Percentiles rank a stretch among this genome's conserved stretches.
Conservation (phyloP, 805 yeast genomes). For the Kluyveromyces wickerhamii region DNA sequence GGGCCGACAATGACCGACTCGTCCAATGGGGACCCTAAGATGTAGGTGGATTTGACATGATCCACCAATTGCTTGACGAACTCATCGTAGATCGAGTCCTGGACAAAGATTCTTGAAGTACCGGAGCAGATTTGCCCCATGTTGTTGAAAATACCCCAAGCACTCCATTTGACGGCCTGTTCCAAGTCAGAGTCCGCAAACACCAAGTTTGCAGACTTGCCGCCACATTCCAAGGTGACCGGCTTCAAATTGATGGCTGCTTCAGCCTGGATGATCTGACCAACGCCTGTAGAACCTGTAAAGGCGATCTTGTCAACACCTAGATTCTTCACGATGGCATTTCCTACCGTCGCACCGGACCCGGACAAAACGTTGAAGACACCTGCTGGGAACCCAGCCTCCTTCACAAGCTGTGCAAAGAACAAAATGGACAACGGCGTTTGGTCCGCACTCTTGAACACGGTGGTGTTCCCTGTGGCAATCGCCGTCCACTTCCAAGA, state of each 20-base stretch:
- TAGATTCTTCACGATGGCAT: slow-evolving; percentile 38
- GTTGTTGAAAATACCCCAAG: slow-evolving; percentile 49
- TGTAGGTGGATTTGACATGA: slow-evolving; percentile 31
- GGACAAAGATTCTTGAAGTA: slow-evolving; percentile 51
- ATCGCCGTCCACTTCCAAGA: slow-evolving; percentile 43
- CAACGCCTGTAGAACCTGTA: slow-evolving; percentile 47
- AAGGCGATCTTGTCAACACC: slow-evolving; percentile 45
- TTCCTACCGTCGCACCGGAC: slow-evolving; percentile 38
- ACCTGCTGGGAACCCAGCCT: slow-evolving; percentile 44
- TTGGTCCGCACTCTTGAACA: slow-evolving; percentile 42
- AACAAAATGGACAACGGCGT: slow-evolving; percentile 42
- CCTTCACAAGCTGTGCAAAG: slow-evolving; percentile 36
- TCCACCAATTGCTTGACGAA: slow-evolving; percentile 35
- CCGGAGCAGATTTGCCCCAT: slow-evolving; percentile 62
- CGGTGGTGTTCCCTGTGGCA: slow-evolving; percentile 41
- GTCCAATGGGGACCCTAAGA: slow-evolving; percentile 40
- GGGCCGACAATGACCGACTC: slow-evolving; percentile 43
- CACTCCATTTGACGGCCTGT: slow-evolving; percentile 44
- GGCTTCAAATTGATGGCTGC: slow-evolving; percentile 40
- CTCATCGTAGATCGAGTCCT: slow-evolving; percentile 46
- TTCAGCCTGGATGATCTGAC: slow-evolving; percentile 35
- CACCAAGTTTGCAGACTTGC: slow-evolving; percentile 41
- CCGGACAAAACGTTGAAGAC: slow-evolving; percentile 42
- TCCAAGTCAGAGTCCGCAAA: slow-evolving; percentile 42
- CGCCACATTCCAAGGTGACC: slow-evolving; percentile 45